Conservation (phyloP, 2,329 filamentous ascomycete genomes). For the Magnaporthales sp. region DNA sequence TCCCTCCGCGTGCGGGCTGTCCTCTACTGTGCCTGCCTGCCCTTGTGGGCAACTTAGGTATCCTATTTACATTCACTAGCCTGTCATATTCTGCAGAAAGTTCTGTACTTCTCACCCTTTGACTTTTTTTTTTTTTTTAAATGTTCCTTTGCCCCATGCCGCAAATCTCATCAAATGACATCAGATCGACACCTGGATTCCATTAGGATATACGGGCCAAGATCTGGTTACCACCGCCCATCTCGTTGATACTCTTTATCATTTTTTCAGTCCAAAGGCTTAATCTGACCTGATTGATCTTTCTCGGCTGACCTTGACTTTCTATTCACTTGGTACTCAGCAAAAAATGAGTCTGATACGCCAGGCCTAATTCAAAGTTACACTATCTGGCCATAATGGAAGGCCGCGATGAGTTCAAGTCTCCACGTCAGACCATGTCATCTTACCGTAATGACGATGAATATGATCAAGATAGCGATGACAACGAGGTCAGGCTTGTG, state of each 20-base stretch:
- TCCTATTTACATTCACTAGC: too few relatives aligned
- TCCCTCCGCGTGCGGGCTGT: neutral
- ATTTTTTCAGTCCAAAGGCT: neutral
- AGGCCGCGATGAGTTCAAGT: neutral
- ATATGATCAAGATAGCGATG: conserved; percentile 16
- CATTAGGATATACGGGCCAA: neutral
- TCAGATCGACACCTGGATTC: neutral
- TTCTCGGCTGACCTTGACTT: neutral
- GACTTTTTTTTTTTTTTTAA: neutral
- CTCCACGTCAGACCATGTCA: neutral
- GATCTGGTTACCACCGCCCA: neutral
- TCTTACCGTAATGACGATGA: neutral
- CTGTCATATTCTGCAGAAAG: too few relatives aligned
- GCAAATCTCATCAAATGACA: neutral
- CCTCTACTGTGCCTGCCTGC: neutral
- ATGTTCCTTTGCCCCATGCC: neutral
- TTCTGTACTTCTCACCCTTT: too few relatives aligned
- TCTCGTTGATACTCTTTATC: neutral
- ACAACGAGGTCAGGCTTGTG: conserved; percentile 16
- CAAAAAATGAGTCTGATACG: neutral
- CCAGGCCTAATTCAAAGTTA: neutral
- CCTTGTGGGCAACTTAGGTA: too few relatives aligned
- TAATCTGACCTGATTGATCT: neutral
- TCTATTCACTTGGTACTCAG: neutral
- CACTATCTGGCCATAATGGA: neutral